Percentiles rank a stretch among this genome's conserved stretches.
phyloP scores from a whole-genome alignment of 345 rosid species.

The Schrenkiella parvula region DNA sequence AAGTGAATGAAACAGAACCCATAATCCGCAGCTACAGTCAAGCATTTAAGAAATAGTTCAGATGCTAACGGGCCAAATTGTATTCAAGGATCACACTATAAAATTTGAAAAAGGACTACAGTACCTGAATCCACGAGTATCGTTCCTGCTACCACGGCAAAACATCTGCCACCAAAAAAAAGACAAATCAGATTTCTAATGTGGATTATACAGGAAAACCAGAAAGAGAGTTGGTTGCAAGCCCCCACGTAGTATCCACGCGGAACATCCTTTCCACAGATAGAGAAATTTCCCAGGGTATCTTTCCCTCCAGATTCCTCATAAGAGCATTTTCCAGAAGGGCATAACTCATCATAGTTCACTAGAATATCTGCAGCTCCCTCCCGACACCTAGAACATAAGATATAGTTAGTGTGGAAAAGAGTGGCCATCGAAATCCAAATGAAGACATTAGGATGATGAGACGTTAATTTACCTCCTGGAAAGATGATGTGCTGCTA shows the following conservation, averaged over 20 bases:
- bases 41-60: slow-evolving; percentile 7
- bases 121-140: slow-evolving; percentile 96
- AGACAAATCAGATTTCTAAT: slow-evolving; percentile 15
- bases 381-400: slow-evolving; percentile 75
- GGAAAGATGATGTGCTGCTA: slow-evolving; percentile 91
- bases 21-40: slow-evolving; percentile 86
- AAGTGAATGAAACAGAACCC: slow-evolving; percentile 95
- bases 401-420: not conserved
- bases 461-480: slow-evolving; percentile 48
- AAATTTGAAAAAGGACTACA: not conserved
- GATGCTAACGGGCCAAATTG: not conserved
- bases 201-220: not conserved
- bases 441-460: not conserved
- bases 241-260: slow-evolving; percentile 88
- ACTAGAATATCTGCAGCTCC: slow-evolving; percentile 89
- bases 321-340: slow-evolving; percentile 45
- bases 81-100: not conserved
- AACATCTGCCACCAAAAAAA: slow-evolving; percentile 77
- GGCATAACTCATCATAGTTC: slow-evolving; percentile 76
- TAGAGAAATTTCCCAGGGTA: slow-evolving; percentile 46
- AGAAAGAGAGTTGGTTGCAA: not conserved
- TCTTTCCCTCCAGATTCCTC: slow-evolving; percentile 42
- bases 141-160: slow-evolving; percentile 97
- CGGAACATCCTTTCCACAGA: slow-evolving; percentile 96
- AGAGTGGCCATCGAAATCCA: slow-evolving; percentile 18